Evolutionary conservation across 1,284 basidiomycete genomes (phyloP), one percentile per base, ranked within the genome.

Genomic region (Limonomyces culmigenus): DNA sequence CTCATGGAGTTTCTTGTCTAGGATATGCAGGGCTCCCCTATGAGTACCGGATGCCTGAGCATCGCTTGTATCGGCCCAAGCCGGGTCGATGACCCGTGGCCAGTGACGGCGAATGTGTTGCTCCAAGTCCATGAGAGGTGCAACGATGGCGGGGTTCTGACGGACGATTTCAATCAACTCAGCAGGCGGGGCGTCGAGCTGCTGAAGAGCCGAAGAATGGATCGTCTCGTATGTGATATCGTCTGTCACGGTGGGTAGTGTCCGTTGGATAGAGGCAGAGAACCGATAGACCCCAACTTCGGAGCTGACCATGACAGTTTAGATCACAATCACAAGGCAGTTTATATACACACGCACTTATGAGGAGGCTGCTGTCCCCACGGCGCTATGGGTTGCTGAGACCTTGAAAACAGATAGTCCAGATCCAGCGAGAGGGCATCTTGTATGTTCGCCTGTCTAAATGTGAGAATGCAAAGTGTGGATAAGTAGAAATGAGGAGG

Each of bases 361-460:
- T 80, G 75, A 13, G 70, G 67, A 19, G 50, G 48, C 40, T 71
- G 72, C 31, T 56, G 48, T 14, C 76, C 77, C 74, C 75, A 80
- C 11, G 60, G 58, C 4, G 61, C 61, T 3, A 60, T 60, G 1
- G 77, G 74, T 10, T 60, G 51, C 1, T 63, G 54, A 18, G 74
- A 55, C 10, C n/a, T n/a, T n/a, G 58, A 55, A 25, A 47, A 47
- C 8, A 77, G 43, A 44, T 80, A 79, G 10, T 55, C 46, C 29
- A 60, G 44, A 45, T 80, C 71, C 33, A 79, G 47, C 4, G 65
- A 65, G 25, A 80, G 49, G 2, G 69, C 62, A 36, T 66, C 59
- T 27, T 54, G 57, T 29, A 79, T 50, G 38, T 76, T 65, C 3
- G 71, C 63, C n/a, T n/a, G n/a, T n/a, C 72, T 75, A 39, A 15